phyloP scores from a whole-genome alignment of 164 flowering plant species.

The Santalum album region DNA sequence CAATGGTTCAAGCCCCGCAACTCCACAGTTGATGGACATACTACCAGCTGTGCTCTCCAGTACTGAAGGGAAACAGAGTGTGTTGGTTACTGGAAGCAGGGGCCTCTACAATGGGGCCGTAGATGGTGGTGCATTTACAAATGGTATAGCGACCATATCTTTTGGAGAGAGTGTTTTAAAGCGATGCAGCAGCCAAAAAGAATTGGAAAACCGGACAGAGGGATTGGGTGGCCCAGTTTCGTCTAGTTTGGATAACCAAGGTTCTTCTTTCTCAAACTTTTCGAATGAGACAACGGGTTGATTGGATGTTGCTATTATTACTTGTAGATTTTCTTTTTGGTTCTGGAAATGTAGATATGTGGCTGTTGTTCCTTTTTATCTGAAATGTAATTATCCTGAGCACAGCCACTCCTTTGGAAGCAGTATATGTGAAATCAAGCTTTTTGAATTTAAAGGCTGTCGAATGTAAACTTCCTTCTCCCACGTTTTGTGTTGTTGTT shows the following conservation, averaged over 20 bases:
- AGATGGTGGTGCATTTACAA: conserved; percentile 33
- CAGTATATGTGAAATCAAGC: too few relatives aligned
- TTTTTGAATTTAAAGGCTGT: too few relatives aligned
- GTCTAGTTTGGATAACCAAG: too few relatives aligned
- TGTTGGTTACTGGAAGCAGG: conserved; percentile 46
- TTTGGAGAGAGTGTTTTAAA: conserved; percentile 1
- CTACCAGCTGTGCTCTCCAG: conserved; percentile 37
- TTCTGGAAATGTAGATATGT: too few relatives aligned
- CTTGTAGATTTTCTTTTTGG: too few relatives aligned
- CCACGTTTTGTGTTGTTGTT: too few relatives aligned
- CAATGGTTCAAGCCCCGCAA: conserved; percentile 43
- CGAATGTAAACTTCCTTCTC: too few relatives aligned
- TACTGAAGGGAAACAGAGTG: conserved; percentile 21
- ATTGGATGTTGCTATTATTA: too few relatives aligned
- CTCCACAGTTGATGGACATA: conserved; percentile 34
- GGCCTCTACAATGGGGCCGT: conserved; percentile 43
- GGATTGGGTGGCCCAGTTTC: conserved; percentile 5
- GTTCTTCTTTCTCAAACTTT: background rate
- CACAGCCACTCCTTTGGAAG: too few relatives aligned
- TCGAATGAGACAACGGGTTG: background rate
- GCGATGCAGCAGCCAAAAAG: conserved; percentile 6
- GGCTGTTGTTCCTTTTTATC: too few relatives aligned
- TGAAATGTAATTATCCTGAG: too few relatives aligned
- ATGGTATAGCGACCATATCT: conserved; percentile 36
- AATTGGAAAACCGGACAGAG: conserved; percentile 3